Evolutionary conservation across 495 filamentous ascomycete genomes (phyloP), one percentile per base, ranked within the genome.

Genomic region (Penicillium argentinense): DNA sequence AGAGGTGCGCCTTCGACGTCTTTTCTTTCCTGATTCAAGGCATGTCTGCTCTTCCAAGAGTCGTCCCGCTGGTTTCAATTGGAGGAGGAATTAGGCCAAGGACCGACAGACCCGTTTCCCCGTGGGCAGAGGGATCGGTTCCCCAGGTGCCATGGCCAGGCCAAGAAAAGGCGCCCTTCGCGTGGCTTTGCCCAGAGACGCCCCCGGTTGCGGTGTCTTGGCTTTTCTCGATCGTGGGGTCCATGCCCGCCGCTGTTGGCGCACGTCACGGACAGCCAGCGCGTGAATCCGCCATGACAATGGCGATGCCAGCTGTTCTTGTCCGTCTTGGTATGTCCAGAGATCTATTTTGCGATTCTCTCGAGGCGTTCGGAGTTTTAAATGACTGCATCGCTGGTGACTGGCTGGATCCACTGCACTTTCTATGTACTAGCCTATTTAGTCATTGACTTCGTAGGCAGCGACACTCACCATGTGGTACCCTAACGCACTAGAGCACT

Each of bases 151-250:
- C 14, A 11, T 36, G 23, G 19, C 2, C 7, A 36, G 25, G 43
- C 43, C 43, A 46, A 46, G 43, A 39, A 23, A 32, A 39, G 33
- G 43, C 43, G 33, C 32, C 27, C 43, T 39, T 46, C 33, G 43
- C 25, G 23, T 26, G 43, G 23, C 32, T 34, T 2, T 24, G 38
- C 38, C 38, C 1, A 40, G 38, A 40, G 25, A 40, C 23, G 9
- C 43, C 33, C 33, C 11, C 43, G 24, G 19, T 13, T 46, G 43
- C 17, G 21, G n/a, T 18, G 16, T 36, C 33, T 36, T 36, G 33
- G 33, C 33, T 18, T 18, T 9, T 11, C 33, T 19, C 33, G 33
- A 36, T 36, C 17, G 7, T 36, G 33, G 18, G 45, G 26, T 28
- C 25, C 18, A 14, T 25, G 44, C 17, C 14, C n/a, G 38, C 9